Conservation (phyloP, 164 flowering plant species). For the Houttuynia cordata region DNA sequence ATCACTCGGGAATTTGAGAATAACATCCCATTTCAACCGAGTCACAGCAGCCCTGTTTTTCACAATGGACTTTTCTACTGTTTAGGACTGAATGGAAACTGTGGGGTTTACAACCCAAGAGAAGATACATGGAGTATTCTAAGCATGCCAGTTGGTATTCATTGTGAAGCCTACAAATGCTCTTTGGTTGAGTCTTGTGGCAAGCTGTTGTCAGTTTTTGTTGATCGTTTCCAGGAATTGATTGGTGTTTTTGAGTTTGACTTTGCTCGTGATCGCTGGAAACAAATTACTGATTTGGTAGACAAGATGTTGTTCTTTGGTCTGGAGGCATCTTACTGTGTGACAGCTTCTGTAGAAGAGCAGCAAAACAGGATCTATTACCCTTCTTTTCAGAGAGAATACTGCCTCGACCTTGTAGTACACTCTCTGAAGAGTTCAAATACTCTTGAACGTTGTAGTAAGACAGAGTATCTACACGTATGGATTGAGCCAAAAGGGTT, state of each 20-base stretch:
- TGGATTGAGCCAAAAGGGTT: not conserved
- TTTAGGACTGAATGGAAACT: no score
- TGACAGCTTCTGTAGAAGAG: not conserved
- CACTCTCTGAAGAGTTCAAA: not conserved
- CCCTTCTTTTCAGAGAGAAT: not conserved
- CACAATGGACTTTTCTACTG: no score
- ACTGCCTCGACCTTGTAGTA: not conserved
- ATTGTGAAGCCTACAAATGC: not conserved
- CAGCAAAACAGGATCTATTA: no score
- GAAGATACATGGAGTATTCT: no score
- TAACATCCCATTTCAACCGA: no score
- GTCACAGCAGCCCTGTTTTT: no score
- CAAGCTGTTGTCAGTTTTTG: not conserved
- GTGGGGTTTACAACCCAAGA: no score
- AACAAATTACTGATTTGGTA: not conserved
- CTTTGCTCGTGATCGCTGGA: not conserved
- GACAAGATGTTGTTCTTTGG: not conserved
- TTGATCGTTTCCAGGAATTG: no score
- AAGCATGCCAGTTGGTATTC: no score
- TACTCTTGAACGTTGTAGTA: not conserved
- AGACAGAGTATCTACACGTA: not conserved
- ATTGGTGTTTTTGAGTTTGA: not conserved
- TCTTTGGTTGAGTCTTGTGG: not conserved
- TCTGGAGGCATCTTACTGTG: not conserved
- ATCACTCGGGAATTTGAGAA: no score